phyloP scores from a whole-genome alignment of 225 moss, liverwort and hornwort species.

The Bryoerythrophyllum caledonicum region DNA sequence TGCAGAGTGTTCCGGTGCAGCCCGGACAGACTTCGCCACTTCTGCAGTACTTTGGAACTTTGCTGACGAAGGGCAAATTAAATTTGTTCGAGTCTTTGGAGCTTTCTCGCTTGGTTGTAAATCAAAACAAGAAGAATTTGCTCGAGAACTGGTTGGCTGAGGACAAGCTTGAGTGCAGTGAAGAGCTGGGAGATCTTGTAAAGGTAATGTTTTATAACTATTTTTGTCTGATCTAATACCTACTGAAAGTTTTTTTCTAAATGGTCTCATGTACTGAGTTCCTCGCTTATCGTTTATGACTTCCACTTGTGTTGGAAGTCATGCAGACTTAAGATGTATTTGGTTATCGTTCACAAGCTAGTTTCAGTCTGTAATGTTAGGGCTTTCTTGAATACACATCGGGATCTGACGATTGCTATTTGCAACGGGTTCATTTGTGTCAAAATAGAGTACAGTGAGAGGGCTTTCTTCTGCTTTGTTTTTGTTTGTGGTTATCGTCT shows the following conservation, averaged over 20 bases:
- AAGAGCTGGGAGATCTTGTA: constrained; percentile 97
- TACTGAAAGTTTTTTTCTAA: neutral
- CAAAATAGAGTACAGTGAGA: too few species aligned
- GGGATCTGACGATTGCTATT: too few species aligned
- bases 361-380: neutral
- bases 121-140: constrained; percentile 95
- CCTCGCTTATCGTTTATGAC: neutral
- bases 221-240: constrained; percentile 7
- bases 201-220: constrained; percentile 54
- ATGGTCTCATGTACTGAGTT: constrained; percentile 13
- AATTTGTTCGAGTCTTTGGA: constrained; percentile 90
- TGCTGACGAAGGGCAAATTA: constrained; percentile 91
- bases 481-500: neutral
- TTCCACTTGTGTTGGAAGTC: constrained; percentile 2
- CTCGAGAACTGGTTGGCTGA: constrained; percentile 99
- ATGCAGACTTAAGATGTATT: neutral
- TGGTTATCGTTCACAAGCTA: neutral
- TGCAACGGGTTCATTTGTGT: too few species aligned
- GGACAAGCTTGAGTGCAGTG: constrained; percentile 99
- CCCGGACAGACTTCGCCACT: constrained; percentile 96
- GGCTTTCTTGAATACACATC: neutral
- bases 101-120: constrained; percentile 93
- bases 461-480: constrained; percentile 3
- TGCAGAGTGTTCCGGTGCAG: constrained; percentile 97
- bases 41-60: constrained; percentile 92